These are phyloP conservation scores for Paraphaeosphaeria minitans DNA, from an alignment of 2,329 filamentous ascomycete species.

Conservation along the genomic window DNA sequence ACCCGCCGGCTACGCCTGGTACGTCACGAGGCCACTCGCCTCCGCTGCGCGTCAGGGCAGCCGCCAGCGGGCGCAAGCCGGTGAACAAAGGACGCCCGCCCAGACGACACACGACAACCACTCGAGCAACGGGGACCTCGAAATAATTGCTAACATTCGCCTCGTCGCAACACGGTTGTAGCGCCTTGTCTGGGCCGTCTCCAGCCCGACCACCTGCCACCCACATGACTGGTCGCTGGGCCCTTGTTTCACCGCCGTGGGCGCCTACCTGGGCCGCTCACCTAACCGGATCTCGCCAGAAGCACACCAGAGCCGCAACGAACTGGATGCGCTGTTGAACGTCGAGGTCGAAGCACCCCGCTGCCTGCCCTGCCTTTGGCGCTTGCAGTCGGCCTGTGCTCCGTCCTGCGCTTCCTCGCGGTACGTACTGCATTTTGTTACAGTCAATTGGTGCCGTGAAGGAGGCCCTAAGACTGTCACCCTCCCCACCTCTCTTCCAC, in stretches of 20 bases:
- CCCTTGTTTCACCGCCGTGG: constrained; percentile 39
- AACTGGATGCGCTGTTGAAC: constrained; percentile 50
- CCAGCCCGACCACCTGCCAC: constrained; percentile 42
- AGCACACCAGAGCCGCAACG: constrained; percentile 51
- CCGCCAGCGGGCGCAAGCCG: constrained; percentile 46
- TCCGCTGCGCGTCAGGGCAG: constrained; percentile 29
- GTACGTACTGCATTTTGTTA: constrained; percentile 44
- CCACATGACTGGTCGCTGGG: constrained; percentile 48
- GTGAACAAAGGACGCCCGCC: constrained; percentile 42
- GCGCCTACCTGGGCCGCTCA: constrained; percentile 46
- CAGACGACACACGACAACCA: constrained; percentile 38
- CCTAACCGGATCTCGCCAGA: constrained; percentile 40
- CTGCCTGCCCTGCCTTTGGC: constrained; percentile 47
- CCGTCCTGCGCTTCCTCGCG: constrained; percentile 47
- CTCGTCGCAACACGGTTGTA: constrained; percentile 26
- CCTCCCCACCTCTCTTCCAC: constrained; percentile 17
- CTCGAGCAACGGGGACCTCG: constrained; percentile 34
- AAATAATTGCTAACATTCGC: constrained; percentile 39
- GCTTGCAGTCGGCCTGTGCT: constrained; percentile 40
- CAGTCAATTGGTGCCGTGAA: constrained; percentile 33
- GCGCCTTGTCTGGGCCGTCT: constrained; percentile 42
- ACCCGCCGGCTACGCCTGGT: constrained; percentile 27
- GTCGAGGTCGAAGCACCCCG: constrained; percentile 43
- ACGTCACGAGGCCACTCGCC: constrained; percentile 32
- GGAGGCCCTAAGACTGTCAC: constrained; percentile 29